These are phyloP conservation scores for Trametes cingulata DNA, from an alignment of 768 basidiomycete species.

Conservation along the genomic window DNA sequence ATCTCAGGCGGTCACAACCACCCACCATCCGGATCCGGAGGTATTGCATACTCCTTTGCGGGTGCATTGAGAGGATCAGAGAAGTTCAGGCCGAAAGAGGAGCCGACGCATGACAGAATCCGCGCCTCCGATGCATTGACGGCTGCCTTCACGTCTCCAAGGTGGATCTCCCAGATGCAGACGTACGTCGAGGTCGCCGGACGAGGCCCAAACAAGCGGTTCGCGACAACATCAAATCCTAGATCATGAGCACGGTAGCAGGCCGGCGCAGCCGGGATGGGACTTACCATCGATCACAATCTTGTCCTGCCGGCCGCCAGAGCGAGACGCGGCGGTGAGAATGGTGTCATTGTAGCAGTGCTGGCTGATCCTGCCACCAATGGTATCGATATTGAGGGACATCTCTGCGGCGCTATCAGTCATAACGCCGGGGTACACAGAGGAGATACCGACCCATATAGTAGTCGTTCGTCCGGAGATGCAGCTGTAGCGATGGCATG, in stretches of 20 bases:
- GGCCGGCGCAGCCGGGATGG: background rate
- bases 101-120: slow-evolving; percentile 51
- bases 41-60: slow-evolving; percentile 61
- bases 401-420: slow-evolving; percentile 53
- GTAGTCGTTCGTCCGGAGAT: slow-evolving; percentile 80
- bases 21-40: slow-evolving; percentile 78
- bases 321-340: slow-evolving; percentile 31
- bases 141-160: slow-evolving; percentile 62
- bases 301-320: slow-evolving; percentile 18
- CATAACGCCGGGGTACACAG: background rate
- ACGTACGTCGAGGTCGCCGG: slow-evolving; percentile 85
- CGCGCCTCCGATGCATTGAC: slow-evolving; percentile 56
- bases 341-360: slow-evolving; percentile 46
- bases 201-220: slow-evolving; percentile 87
- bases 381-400: slow-evolving; percentile 68
- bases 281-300: slow-evolving; percentile 54
- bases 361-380: slow-evolving; percentile 51
- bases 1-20: background rate
- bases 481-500: slow-evolving; percentile 70
- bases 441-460: slow-evolving; percentile 71
- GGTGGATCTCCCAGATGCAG: slow-evolving; percentile 88
- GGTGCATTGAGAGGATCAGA: slow-evolving; percentile 80
- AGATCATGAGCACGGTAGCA: background rate
- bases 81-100: slow-evolving; percentile 69
- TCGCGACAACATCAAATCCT: slow-evolving; percentile 79